A percentile compares a stretch with the other conserved stretches of the same genome.
Evolutionary conservation across 805 yeast species (phyloP).

Genomic region (Candida patagonica): DNA sequence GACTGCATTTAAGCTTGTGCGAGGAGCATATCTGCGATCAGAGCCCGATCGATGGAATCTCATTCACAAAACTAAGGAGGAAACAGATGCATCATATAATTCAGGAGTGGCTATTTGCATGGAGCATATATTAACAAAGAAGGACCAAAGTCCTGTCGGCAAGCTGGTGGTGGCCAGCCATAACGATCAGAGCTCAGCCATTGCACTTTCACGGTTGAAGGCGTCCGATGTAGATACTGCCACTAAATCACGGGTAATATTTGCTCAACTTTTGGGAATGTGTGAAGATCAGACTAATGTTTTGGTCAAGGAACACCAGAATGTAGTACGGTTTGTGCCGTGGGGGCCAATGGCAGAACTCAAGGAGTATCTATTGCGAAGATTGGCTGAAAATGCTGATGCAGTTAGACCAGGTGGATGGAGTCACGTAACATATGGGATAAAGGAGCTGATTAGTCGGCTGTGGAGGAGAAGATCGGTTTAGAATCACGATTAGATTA

Average conservation of each 20-base stretch:
- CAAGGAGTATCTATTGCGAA: constrained; percentile 76
- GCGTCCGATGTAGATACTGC: constrained; percentile 20
- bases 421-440: constrained; percentile 14
- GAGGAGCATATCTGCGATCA: constrained; percentile 93
- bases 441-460: too few relatives aligned
- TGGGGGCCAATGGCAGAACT: constrained; percentile 98
- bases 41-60: constrained; percentile 61
- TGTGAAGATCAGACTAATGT: constrained; percentile 82
- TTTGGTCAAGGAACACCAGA: constrained; percentile 49
- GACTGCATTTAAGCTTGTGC: constrained; percentile 79
- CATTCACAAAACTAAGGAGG: constrained; percentile 66
- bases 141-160: constrained; percentile 45
- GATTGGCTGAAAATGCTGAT: constrained; percentile 93
- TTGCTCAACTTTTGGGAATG: constrained; percentile 93
- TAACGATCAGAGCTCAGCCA: constrained; percentile 65
- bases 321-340: constrained; percentile 83
- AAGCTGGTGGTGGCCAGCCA: constrained; percentile 82
- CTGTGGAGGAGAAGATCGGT: too few relatives aligned
- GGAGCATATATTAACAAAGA: constrained; percentile 40
- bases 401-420: constrained; percentile 52
- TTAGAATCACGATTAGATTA: too few relatives aligned
- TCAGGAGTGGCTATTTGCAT: constrained; percentile 56
- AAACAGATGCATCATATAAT: constrained; percentile 73
- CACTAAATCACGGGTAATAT: constrained; percentile 39
- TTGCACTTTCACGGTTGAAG: constrained; percentile 45